A percentile compares a stretch with the other conserved stretches of the same genome.
Conservation (phyloP, 139 green algal genomes). For the Coelastrella sp. region DNA sequence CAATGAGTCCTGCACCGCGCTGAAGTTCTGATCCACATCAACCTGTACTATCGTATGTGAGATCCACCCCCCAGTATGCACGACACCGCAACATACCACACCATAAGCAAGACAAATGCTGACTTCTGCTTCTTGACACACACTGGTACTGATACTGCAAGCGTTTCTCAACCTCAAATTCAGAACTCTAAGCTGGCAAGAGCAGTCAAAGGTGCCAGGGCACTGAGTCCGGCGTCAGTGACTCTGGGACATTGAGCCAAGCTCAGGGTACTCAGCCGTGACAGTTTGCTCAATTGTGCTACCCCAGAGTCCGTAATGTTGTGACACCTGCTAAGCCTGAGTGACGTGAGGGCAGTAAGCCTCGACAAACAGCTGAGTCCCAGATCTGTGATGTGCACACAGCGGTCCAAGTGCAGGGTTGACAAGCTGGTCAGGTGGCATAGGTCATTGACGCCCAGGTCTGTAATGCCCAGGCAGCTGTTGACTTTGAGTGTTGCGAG, state of each 20-base stretch:
- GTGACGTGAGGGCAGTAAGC: conserved; percentile 56
- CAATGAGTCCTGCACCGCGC: too few relatives aligned
- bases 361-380: conserved; percentile 45
- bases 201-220: conserved; percentile 57
- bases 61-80: too few relatives aligned
- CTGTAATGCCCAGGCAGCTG: conserved; percentile 56
- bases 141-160: too few relatives aligned
- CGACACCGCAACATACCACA: too few relatives aligned
- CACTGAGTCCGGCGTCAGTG: conserved; percentile 54
- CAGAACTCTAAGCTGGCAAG: conserved; percentile 65
- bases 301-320: conserved; percentile 62
- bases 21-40: too few relatives aligned
- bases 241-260: conserved; percentile 64
- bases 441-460: conserved; percentile 51
- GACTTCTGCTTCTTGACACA: too few relatives aligned
- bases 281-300: conserved; percentile 47
- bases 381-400: conserved; percentile 59
- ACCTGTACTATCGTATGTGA: too few relatives aligned
- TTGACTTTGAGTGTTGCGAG: conserved; percentile 55
- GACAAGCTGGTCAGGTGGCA: conserved; percentile 49
- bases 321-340: conserved; percentile 59
- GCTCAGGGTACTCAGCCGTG: conserved; percentile 63
- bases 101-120: too few relatives aligned
- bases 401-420: conserved; percentile 69
- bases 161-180: too few relatives aligned